A percentile compares a stretch with the other conserved stretches of the same genome.
phyloP scores from a whole-genome alignment of 768 basidiomycete genomes.

The Neoboletus brunneissimus region DNA sequence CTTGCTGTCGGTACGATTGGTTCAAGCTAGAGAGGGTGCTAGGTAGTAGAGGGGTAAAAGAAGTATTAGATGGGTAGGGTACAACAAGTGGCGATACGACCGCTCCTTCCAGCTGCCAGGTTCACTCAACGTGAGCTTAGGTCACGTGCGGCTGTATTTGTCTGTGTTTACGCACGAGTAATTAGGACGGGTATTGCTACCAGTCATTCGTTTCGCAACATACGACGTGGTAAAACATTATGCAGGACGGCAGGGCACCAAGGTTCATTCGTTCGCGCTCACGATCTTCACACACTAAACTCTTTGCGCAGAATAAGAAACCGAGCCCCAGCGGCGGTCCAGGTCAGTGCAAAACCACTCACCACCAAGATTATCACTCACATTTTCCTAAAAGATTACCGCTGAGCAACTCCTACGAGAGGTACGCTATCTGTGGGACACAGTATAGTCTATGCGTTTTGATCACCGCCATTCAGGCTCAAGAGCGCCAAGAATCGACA shows the following conservation, averaged over 20 bases:
- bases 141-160: no score
- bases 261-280: slow-evolving; percentile 42
- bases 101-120: no score
- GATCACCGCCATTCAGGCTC: slow-evolving; percentile 54
- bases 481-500: slow-evolving; percentile 93
- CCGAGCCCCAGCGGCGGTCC: slow-evolving; percentile 89
- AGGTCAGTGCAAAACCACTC: slow-evolving; percentile 47
- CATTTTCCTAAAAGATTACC: slow-evolving; percentile 66
- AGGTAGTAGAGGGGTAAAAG: slow-evolving; percentile 24
- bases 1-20: slow-evolving; percentile 90
- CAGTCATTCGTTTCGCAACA: no score
- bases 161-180: slow-evolving; percentile 9
- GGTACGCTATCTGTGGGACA: slow-evolving; percentile 39
- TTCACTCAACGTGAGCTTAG: not conserved
- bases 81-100: not conserved
- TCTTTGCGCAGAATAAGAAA: slow-evolving; percentile 78
- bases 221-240: slow-evolving; percentile 25
- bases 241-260: slow-evolving; percentile 83
- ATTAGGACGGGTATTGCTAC: not conserved
- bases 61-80: slow-evolving; percentile 12
- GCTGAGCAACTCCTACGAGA: slow-evolving; percentile 97
- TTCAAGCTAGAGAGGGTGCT: slow-evolving; percentile 80
- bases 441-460: not conserved
- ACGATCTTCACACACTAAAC: not conserved
- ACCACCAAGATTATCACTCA: slow-evolving; percentile 5